Evolutionary conservation across 768 basidiomycete genomes (phyloP).

Genomic region (Dioszegia hungarica): DNA sequence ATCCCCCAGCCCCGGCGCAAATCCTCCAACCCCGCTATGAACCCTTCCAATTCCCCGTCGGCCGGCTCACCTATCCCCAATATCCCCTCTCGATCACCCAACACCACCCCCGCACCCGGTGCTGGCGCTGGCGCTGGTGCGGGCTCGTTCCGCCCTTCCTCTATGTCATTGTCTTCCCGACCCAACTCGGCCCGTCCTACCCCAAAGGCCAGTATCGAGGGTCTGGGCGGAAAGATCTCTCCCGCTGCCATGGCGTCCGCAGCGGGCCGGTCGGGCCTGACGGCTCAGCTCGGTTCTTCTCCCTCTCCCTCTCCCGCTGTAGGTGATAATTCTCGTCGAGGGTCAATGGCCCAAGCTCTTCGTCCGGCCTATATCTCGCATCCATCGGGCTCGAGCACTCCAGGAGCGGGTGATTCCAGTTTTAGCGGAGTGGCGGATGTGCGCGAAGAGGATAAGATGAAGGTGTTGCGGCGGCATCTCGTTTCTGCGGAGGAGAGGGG

Average conservation of each 20-base stretch:
- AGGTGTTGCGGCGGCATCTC: conserved; percentile 72
- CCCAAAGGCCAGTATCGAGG: neutral
- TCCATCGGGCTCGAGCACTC: neutral
- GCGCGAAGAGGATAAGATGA: conserved; percentile 76
- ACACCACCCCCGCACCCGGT: neutral
- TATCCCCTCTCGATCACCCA: neutral
- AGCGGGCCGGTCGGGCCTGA: neutral
- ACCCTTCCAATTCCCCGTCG: neutral
- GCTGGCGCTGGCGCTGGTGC: no score
- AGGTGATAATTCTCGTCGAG: neutral
- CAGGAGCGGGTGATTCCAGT: conserved; percentile 19
- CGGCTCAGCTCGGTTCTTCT: neutral
- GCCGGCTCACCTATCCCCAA: conserved; percentile 3
- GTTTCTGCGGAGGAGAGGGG: conserved; percentile 67
- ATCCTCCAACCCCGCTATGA: neutral
- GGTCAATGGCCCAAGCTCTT: neutral
- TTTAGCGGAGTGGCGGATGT: conserved; percentile 49
- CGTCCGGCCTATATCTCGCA: neutral
- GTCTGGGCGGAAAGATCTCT: neutral
- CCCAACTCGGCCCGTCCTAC: neutral
- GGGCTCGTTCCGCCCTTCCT: conserved; percentile 4
- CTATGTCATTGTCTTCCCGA: neutral
- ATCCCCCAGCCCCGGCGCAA: neutral
- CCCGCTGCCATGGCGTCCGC: neutral
- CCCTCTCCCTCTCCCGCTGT: neutral